Base-by-base conservation (phyloP, 2,329 filamentous ascomycete genomes). In the Dactylellina leptospora region DNA sequence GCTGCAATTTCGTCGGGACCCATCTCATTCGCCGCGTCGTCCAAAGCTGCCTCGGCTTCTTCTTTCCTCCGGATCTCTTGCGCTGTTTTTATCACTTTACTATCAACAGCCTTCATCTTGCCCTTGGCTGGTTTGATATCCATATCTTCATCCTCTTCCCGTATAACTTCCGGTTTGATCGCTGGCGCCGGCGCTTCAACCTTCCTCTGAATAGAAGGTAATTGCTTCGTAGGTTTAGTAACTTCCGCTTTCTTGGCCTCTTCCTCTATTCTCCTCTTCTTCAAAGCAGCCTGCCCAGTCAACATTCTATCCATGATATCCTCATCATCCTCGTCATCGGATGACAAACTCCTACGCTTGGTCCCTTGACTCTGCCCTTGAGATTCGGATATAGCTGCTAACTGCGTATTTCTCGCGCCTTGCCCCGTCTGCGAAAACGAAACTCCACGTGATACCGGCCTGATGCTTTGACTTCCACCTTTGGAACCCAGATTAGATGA, bases 201-300 rank as follows among this genome's bases (percentile, higher is more conserved):
- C 11, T 63, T 73, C 36, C 47, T 60, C 20, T 54, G 50, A 5
- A 50, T 36, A 1, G 68, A 72, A 4, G 68, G 68, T 20, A 72
- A 44, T 6, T 40, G n/a, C 53, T 72, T 72, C 18, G 27, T 27
- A 1, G 66, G 58, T 20, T 63, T 72, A 3, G 30, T 11, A 18
- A 36, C 3, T 20, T 62, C 54, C 1, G n/a, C 20, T 23, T 61
- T 10, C 30, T 58, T 59, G 18, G 54, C 80, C 45, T 85, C 84
- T 54, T 84, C 84, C 72, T 86, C 88, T 18, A 91, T 83, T 23
- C 89, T 87, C 20, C 90, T 88, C n/a, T 88, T 87, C 79, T 96
- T 97, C 78, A 92, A 86, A 3, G 87, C 87, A 25, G 89, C 87
- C 2, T 90, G 88, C 0, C 88, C 91, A 0, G 92, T 90, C 1